Percentiles rank a stretch among this genome's conserved stretches.
phyloP scores from a whole-genome alignment of 176 grass and related monocot species.

The Phoenix roebelenii region DNA sequence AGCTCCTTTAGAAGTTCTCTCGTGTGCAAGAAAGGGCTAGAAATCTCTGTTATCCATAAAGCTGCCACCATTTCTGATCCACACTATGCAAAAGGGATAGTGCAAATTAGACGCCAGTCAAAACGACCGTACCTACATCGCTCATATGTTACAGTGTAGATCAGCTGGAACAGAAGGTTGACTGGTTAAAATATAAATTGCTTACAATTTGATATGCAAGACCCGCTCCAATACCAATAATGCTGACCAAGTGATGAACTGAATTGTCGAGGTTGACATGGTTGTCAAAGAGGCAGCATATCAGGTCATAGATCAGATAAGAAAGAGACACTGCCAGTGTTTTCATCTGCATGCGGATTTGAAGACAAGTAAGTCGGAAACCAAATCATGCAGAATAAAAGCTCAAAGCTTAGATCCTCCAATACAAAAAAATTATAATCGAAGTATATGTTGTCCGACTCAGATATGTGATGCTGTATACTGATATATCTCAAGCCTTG shows the following conservation, averaged over 20 bases:
- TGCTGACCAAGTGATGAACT: conserved; percentile 55
- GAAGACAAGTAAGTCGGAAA: neutral
- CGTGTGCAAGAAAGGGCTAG: conserved; percentile 63
- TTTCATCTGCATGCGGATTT: conserved; percentile 30
- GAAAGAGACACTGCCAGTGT: conserved; percentile 41
- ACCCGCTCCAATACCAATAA: conserved; percentile 50
- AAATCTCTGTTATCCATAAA: conserved; percentile 55
- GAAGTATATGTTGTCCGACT: no score
- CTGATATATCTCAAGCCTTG: no score
- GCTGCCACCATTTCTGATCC: conserved; percentile 64
- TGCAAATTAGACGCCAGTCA: neutral
- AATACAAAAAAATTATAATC: no score
- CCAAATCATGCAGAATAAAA: no score
- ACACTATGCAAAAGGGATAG: conserved; percentile 22
- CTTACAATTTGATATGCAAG: conserved; percentile 50
- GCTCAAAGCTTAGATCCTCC: no score
- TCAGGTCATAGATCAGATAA: conserved; percentile 60
- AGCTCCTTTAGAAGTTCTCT: conserved; percentile 77
- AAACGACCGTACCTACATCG: no score
- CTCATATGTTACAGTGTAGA: no score
- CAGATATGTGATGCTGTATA: no score
- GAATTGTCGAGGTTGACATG: conserved; percentile 37
- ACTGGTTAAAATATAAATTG: no score
- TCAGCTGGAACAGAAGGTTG: no score
- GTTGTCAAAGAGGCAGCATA: conserved; percentile 43